A percentile compares a stretch with the other conserved stretches of the same genome.
phyloP scores from a whole-genome alignment of 805 yeast species.

The Ogataea angusta region DNA sequence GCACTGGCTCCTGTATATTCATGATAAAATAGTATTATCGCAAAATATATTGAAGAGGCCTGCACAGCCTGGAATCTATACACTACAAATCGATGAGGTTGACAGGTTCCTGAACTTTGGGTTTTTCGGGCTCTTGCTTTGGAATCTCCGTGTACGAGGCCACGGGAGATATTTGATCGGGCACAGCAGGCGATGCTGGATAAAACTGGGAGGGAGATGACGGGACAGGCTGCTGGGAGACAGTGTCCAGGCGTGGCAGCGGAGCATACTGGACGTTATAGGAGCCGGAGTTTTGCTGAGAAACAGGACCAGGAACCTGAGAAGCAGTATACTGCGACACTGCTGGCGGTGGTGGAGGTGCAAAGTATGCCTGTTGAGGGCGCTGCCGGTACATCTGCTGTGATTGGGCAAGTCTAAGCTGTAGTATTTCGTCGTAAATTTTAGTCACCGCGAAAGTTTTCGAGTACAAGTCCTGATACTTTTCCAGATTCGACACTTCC shows the following conservation, averaged over 20 bases:
- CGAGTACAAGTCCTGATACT: constrained; percentile 67
- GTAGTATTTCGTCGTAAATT: constrained; percentile 73
- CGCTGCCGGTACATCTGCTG: neutral
- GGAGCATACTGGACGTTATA: constrained; percentile 15
- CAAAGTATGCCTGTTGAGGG: neutral
- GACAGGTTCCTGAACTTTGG: constrained; percentile 15
- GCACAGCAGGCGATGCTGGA: constrained; percentile 10
- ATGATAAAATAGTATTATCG: neutral
- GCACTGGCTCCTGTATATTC: constrained; percentile 17
- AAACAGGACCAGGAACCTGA: neutral
- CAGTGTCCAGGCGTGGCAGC: constrained; percentile 5
- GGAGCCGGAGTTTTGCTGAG: constrained; percentile 4
- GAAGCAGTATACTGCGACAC: neutral
- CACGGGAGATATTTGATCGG: constrained; percentile 1
- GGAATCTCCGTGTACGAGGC: neutral
- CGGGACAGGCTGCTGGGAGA: constrained; percentile 4
- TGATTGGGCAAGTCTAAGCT: constrained; percentile 42
- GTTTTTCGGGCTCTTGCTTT: neutral
- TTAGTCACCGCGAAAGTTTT: constrained; percentile 73
- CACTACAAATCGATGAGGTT: constrained; percentile 23
- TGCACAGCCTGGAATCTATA: constrained; percentile 5
- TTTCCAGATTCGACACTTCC: constrained; percentile 60
- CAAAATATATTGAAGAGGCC: neutral
- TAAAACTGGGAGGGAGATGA: constrained; percentile 17
- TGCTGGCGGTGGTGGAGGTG: neutral